Percentiles rank a stretch among this genome's conserved stretches.
Conservation (phyloP, 2,329 filamentous ascomycete genomes). For the Amauroascus niger region DNA sequence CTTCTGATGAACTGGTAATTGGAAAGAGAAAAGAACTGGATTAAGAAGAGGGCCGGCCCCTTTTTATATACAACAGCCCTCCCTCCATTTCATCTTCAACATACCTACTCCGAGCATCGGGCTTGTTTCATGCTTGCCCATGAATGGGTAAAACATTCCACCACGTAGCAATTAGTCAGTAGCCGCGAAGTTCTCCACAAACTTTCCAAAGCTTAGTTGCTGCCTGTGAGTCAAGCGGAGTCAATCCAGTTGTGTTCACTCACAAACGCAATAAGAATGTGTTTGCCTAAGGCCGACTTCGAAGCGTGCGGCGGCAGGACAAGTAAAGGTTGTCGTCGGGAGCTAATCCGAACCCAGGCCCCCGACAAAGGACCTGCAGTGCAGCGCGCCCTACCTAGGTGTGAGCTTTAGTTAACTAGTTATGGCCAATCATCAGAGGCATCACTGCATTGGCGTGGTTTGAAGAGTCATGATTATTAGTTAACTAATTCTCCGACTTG, state of each 20-base stretch:
- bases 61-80: conserved; percentile 8
- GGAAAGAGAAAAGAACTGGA: conserved; percentile 2
- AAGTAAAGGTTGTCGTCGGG: too few species aligned
- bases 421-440: too few species aligned
- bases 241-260: not conserved
- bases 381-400: too few species aligned
- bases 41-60: conserved; percentile 3
- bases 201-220: not conserved
- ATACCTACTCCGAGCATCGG: not conserved
- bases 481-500: too few species aligned
- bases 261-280: too few species aligned
- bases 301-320: too few species aligned
- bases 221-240: not conserved
- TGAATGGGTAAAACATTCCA: not conserved
- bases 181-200: not conserved
- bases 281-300: not conserved
- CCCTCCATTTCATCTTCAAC: not conserved
- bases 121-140: not conserved
- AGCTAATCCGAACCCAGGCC: too few species aligned
- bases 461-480: too few species aligned
- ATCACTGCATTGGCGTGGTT: too few species aligned
- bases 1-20: not conserved
- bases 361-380: too few species aligned
- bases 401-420: too few species aligned
- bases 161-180: not conserved